These are phyloP conservation scores for Candida incommunis DNA, from an alignment of 805 yeast species.

Conservation along the genomic window DNA sequence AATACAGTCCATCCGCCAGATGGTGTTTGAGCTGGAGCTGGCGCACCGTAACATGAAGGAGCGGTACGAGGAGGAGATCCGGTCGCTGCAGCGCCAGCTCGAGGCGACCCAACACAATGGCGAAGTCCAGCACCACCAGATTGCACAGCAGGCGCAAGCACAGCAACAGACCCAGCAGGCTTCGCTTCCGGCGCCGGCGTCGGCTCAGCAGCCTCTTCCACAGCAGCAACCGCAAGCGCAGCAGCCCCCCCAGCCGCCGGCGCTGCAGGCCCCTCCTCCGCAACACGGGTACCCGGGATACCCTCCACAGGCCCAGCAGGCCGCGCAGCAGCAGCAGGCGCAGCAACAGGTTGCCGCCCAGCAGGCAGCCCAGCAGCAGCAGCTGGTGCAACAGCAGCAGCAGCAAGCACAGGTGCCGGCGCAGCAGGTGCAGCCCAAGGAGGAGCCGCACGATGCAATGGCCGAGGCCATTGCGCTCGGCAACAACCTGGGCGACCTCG, in stretches of 20 bases:
- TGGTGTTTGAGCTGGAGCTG: constrained; percentile 85
- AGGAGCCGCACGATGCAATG: constrained; percentile 5
- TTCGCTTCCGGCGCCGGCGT: constrained; percentile 25
- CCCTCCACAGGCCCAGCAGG: constrained; percentile 7
- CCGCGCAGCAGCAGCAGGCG: constrained; percentile 13
- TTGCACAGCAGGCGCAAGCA: constrained; percentile 7
- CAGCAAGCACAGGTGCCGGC: constrained; percentile 7
- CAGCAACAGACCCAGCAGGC: constrained; percentile 7
- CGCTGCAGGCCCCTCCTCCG: constrained; percentile 11
- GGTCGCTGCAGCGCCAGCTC: constrained; percentile 70
- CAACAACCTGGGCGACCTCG: constrained; percentile 42
- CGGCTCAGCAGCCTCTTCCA: constrained; percentile 23
- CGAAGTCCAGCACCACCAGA: constrained; percentile 6
- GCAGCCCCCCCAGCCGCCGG: constrained; percentile 14
- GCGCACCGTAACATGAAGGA: constrained; percentile 93
- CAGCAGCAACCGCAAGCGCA: constrained; percentile 15
- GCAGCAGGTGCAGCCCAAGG: constrained; percentile 9
- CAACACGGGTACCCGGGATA: constrained; percentile 10
- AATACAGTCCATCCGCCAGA: constrained; percentile 84
- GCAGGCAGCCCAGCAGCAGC: constrained; percentile 10
- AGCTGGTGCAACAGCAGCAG: constrained; percentile 10
- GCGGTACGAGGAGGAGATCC: constrained; percentile 86
- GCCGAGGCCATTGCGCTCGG: constrained; percentile 15
- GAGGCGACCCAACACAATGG: constrained; percentile 30
- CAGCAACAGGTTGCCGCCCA: constrained; percentile 15